phyloP scores from a whole-genome alignment of 23 red algal species.

The Gracilaria domingensis region DNA sequence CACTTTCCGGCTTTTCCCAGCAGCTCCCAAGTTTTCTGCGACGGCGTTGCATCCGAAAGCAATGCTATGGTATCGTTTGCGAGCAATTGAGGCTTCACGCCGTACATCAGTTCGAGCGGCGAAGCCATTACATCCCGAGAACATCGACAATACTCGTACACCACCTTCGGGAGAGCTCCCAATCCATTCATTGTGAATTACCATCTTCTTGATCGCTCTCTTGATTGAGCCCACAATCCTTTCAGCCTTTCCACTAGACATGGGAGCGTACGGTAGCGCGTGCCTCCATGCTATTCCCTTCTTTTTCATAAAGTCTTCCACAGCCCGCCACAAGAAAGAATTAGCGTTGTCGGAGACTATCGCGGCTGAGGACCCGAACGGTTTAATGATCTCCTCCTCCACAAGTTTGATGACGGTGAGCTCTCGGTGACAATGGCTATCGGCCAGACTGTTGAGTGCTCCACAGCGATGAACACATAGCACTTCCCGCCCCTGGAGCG shows the following conservation, averaged over 20 bases:
- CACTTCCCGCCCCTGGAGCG: background rate
- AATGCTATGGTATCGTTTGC: background rate
- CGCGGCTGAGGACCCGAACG: background rate
- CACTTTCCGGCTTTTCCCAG: too few relatives aligned
- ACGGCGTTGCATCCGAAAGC: too few relatives aligned
- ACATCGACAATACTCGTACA: constrained; percentile 12
- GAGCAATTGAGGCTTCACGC: background rate
- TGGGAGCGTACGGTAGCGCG: background rate
- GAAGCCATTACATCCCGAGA: background rate
- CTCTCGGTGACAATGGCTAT: background rate
- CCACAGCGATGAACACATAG: background rate
- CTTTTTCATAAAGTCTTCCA: constrained; percentile 4
- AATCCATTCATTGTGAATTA: background rate
- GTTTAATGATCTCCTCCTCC: background rate
- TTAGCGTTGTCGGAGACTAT: constrained; percentile 21
- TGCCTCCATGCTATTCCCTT: background rate
- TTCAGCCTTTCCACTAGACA: background rate
- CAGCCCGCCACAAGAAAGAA: background rate
- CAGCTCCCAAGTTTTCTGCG: too few relatives aligned
- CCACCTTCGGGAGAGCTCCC: background rate
- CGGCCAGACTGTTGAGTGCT: background rate
- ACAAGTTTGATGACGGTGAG: background rate
- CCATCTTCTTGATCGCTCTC: background rate
- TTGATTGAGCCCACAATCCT: constrained; percentile 9
- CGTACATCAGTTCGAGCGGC: constrained; percentile 14